Evolutionary conservation across 371 early-diverging fungal genomes (phyloP).

Genomic region (Vairimorpha ceranae): DNA sequence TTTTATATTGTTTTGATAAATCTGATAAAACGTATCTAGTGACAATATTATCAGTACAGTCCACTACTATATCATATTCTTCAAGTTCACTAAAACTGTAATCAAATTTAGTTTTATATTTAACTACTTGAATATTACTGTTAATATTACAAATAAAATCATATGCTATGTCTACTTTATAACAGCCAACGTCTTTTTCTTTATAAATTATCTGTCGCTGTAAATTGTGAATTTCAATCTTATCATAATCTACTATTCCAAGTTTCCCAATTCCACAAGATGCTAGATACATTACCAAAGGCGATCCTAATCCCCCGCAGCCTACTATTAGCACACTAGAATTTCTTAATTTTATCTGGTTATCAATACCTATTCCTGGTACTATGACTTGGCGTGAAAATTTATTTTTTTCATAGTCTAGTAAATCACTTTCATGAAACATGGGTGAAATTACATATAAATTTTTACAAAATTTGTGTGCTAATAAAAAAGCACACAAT

Average conservation of each 20-base stretch:
- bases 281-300: conserved; percentile 78
- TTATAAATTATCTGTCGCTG: conserved; percentile 88
- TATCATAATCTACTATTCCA: conserved; percentile 88
- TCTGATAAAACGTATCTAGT: conserved; percentile 90
- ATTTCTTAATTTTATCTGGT: conserved; percentile 72
- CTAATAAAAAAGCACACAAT: not conserved
- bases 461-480: not conserved
- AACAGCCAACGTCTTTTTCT: conserved; percentile 67
- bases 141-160: conserved; percentile 60
- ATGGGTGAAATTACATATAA: not conserved
- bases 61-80: conserved; percentile 81
- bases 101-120: conserved; percentile 15
- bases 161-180: conserved; percentile 75
- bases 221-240: conserved; percentile 81
- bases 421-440: conserved; percentile 41
- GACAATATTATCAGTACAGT: conserved; percentile 88
- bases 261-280: conserved; percentile 79
- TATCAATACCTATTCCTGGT: conserved; percentile 71
- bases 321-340: conserved; percentile 79
- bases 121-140: conserved; percentile 17
- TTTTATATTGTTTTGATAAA: conserved; percentile 72
- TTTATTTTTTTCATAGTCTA: conserved; percentile 69
- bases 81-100: conserved; percentile 35
- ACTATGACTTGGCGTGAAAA: conserved; percentile 85
- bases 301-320: conserved; percentile 88